Percentiles rank a stretch among this genome's conserved stretches.
phyloP scores from a whole-genome alignment of 2,329 filamentous ascomycete genomes.

The Aspergillus melleus region DNA sequence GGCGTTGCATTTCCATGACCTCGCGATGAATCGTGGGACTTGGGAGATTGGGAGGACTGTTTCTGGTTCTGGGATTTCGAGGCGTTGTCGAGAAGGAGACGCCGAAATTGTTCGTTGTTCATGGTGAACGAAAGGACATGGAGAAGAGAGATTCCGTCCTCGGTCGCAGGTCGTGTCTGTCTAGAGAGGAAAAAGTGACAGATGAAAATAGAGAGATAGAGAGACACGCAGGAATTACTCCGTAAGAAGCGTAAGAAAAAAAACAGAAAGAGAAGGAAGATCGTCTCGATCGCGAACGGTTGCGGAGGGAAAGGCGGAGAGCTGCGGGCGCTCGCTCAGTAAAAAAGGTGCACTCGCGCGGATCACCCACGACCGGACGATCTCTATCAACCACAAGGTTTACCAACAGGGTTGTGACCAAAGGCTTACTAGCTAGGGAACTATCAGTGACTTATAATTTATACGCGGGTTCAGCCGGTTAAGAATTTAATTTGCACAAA shows the following conservation, averaged over 20 bases:
- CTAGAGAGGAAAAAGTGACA: no score
- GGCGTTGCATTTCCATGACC: slow-evolving; percentile 50
- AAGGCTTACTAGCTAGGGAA: no score
- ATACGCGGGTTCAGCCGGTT: no score
- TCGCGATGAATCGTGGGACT: slow-evolving; percentile 17
- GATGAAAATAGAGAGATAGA: not conserved
- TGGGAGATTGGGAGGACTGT: slow-evolving; percentile 11
- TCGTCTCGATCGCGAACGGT: not conserved
- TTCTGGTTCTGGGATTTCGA: slow-evolving; percentile 29
- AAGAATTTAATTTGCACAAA: no score
- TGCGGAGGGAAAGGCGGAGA: not conserved
- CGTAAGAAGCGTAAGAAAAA: no score
- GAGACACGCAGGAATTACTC: not conserved
- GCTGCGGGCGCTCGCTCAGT: no score
- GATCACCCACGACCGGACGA: no score
- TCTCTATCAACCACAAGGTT: no score
- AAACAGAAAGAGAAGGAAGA: not conserved
- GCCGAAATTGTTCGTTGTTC: slow-evolving; percentile 95
- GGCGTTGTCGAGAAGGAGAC: slow-evolving; percentile 62
- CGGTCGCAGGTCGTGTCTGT: no score
- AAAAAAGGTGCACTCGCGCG: no score
- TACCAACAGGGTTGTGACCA: no score
- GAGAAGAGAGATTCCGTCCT: not conserved
- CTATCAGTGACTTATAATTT: no score
- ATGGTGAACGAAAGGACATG: slow-evolving; percentile 52